Evolutionary conservation across 148 eudicot genomes (phyloP), one percentile per base, ranked within the genome.

Genomic region (Hydrangea macrophylla): DNA sequence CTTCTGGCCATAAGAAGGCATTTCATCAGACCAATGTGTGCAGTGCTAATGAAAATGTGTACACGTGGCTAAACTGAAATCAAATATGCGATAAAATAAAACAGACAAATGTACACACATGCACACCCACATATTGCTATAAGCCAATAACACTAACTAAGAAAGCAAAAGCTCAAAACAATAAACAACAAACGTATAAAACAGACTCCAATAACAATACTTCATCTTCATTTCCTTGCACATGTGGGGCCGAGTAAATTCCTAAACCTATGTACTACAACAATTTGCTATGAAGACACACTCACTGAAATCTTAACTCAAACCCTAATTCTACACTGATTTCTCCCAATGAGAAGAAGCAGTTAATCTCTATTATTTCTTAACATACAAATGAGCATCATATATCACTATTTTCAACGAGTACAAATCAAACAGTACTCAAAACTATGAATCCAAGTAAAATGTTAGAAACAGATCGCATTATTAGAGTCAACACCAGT

Each of bases 281-380:
- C 18, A 24, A 28, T 12, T 17, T 27, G 4, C 17, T 28, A 56
- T 28, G n/a, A 56, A 54, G 28, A 56, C 32, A 26, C 28, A 7
- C 60, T 28, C 32, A 15, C 11, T 8, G 31, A 59, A 32, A 32
- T 9, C 62, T 13, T 1, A 37, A 35, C 22, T 28, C 37, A 60
- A 60, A 40, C 64, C 62, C 62, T 59, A 28, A 59, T 20, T 18
- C 24, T 36, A 1, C 48, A 17, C 64, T 8, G 22, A 59, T 42
- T 37, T 36, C 30, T 7, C 12, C 30, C 28, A 24, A 36, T 18
- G 6, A 3, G 17, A 0, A 36, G 37, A 0, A 61, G 18, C 20
- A 13, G 37, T 9, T 5, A 1, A 61, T 0, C 28, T 22, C n/a
- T n/a, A 8, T 35, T 32, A 17, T 26, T 33, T 60, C 27, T 35